phyloP scores from a whole-genome alignment of 768 basidiomycete genomes.

The Trametes cinnabarina region DNA sequence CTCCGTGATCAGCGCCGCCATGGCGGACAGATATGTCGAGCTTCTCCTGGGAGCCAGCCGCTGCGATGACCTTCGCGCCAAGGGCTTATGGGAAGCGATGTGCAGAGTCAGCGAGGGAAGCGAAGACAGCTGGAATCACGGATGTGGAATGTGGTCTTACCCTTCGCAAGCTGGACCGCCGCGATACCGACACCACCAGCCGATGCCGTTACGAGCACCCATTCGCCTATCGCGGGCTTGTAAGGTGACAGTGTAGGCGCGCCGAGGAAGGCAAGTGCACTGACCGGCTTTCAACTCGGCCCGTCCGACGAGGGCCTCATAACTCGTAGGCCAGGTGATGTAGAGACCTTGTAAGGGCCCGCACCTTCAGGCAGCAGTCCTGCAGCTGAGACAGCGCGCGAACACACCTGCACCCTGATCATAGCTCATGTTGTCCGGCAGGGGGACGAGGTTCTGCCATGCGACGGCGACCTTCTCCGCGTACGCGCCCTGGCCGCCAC shows the following conservation, averaged over 20 bases:
- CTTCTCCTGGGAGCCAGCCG: conserved; percentile 78
- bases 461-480: conserved; percentile 70
- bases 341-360: conserved; percentile 52
- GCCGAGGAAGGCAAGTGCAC: conserved; percentile 7
- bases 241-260: no score
- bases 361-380: background rate
- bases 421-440: conserved; percentile 75
- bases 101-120: no score
- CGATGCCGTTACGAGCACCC: conserved; percentile 91
- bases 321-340: conserved; percentile 92
- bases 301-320: conserved; percentile 85
- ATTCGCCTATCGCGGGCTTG: conserved; percentile 61
- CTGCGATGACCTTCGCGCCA: conserved; percentile 94
- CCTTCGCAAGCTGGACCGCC: conserved; percentile 92
- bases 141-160: no score
- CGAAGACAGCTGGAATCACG: no score
- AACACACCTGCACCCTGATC: conserved; percentile 79
- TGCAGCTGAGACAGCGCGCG: background rate
- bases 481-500: conserved; percentile 73
- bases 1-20: conserved; percentile 79
- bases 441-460: conserved; percentile 49
- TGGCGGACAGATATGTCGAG: conserved; percentile 69
- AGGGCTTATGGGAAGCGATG: conserved; percentile 47
- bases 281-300: conserved; percentile 75
- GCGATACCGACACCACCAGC: conserved; percentile 94